Base-by-base conservation (phyloP, 306 rosid species). In the Sechiopsis laciniata region DNA sequence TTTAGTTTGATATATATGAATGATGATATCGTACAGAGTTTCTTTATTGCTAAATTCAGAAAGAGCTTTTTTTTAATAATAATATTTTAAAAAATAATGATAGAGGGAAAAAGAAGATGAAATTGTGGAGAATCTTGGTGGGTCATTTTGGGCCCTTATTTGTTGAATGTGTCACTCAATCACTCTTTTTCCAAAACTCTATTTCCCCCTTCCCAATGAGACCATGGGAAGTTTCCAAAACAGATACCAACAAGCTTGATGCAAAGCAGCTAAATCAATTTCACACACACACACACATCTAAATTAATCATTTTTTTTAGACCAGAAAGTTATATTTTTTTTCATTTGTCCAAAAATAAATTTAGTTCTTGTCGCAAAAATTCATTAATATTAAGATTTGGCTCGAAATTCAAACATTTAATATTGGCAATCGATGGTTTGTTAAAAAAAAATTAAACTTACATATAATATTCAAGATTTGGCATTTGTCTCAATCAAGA, bases 101-200 rank as follows among this genome's bases (percentile, higher is more conserved):
- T 35, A 4, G 0, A 35, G 2, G 16, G 52, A 54, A 72, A 63
- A 26, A 26, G 32, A 26, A 26, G 32, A 26, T 26, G 32, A 26
- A 55, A 61, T 54, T 9, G 78, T 65, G 12, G 68, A 73, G 26
- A 55, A 73, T 73, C 54, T 78, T 56, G 61, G 68, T 55, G 70
- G 48, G 64, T 46, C 54, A 29, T 16, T 19, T 56, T 4, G 67
- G 67, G 21, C 54, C 80, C 75, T 2, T 42, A 45, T 76, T 21
- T 57, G 52, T 77, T 58, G 29, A 29, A 60, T 46, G 63, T 40
- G 46, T 40, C 46, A 50, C 62, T 45, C 16, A 62, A 62, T 22
- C 74, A 22, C 19, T 45, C 1, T 50, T 48, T n/a, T n/a, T n/a
- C n/a, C 13, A 15, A 12, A 13, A 12, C 14, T 52, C 19, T 52